These are phyloP conservation scores for Hypoxylon rubiginosum DNA, from an alignment of 2,329 filamentous ascomycete genomes.

Conservation along the genomic window DNA sequence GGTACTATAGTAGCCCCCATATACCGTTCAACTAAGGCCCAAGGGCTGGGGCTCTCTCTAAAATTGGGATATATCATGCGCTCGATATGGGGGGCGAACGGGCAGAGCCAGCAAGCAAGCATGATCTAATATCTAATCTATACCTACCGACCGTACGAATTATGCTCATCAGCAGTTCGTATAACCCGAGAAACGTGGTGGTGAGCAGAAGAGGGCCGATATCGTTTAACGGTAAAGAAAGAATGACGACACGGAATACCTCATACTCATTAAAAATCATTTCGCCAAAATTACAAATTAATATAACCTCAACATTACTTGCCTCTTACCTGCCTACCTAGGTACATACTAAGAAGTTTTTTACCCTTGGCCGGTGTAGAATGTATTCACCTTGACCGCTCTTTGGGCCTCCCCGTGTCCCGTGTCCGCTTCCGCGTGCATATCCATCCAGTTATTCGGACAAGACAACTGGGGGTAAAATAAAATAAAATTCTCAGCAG, in stretches of 20 bases:
- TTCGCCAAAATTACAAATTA: background rate
- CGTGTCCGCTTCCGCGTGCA: background rate
- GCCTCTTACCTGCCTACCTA: too few relatives aligned
- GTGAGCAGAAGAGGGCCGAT: background rate
- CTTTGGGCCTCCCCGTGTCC: background rate
- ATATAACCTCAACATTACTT: background rate
- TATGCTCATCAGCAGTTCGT: background rate
- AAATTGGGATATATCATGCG: slow-evolving; percentile 30
- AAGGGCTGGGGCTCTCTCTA: slow-evolving; percentile 19
- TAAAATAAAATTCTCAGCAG: background rate
- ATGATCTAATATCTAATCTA: slow-evolving; percentile 23
- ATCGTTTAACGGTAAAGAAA: background rate
- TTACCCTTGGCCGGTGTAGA: background rate
- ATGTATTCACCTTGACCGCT: background rate
- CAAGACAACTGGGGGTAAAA: background rate
- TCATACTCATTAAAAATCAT: background rate
- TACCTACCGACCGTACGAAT: slow-evolving; percentile 1
- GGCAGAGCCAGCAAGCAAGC: too few relatives aligned
- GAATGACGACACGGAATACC: background rate
- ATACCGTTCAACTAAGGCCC: slow-evolving; percentile 35
- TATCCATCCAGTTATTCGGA: too few relatives aligned
- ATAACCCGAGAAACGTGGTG: background rate
- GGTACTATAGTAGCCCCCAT: too few relatives aligned
- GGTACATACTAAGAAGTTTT: background rate
- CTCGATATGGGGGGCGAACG: slow-evolving; percentile 3